Percentiles rank a stretch among this genome's conserved stretches.
phyloP scores from a whole-genome alignment of 805 yeast genomes.

The Cyberlindnera americana region DNA sequence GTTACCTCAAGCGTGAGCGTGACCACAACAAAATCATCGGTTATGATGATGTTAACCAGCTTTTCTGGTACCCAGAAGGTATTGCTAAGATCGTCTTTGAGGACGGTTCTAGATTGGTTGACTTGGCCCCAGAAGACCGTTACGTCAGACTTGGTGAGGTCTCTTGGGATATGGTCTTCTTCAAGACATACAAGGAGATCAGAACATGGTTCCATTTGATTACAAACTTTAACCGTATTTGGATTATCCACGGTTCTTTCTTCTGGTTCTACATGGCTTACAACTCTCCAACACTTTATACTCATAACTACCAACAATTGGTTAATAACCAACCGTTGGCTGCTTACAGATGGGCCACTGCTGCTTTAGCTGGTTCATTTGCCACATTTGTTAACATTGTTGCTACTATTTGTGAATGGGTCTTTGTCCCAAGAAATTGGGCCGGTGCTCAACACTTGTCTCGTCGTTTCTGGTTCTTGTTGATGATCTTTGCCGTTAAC shows the following conservation, averaged over 20 bases:
- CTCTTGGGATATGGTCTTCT: slow-evolving; percentile 86
- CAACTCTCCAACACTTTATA: slow-evolving; percentile 88
- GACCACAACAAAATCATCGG: slow-evolving; percentile 82
- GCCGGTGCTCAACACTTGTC: slow-evolving; percentile 97
- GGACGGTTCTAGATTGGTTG: slow-evolving; percentile 90
- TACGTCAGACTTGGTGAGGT: slow-evolving; percentile 87
- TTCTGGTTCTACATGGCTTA: slow-evolving; percentile 96
- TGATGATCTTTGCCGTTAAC: slow-evolving; percentile 63
- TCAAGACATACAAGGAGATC: slow-evolving; percentile 92
- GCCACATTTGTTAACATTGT: slow-evolving; percentile 77
- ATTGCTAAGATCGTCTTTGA: slow-evolving; percentile 85
- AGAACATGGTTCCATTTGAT: slow-evolving; percentile 97
- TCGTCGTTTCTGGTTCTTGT: slow-evolving; percentile 77
- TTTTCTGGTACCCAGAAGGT: slow-evolving; percentile 99
- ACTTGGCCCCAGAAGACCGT: slow-evolving; percentile 86
- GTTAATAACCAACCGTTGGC: slow-evolving; percentile 83
- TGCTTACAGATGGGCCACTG: slow-evolving; percentile 89
- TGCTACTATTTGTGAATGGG: slow-evolving; percentile 92
- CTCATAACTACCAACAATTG: slow-evolving; percentile 80
- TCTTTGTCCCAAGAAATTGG: slow-evolving; percentile 96
- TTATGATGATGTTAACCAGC: slow-evolving; percentile 97
- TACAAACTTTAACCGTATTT: slow-evolving; percentile 95
- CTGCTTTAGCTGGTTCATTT: slow-evolving; percentile 87
- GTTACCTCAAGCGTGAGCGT: slow-evolving; percentile 78
- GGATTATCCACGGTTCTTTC: slow-evolving; percentile 87